Conservation (phyloP, 257 asterid species). For the Prunella vulgaris region DNA sequence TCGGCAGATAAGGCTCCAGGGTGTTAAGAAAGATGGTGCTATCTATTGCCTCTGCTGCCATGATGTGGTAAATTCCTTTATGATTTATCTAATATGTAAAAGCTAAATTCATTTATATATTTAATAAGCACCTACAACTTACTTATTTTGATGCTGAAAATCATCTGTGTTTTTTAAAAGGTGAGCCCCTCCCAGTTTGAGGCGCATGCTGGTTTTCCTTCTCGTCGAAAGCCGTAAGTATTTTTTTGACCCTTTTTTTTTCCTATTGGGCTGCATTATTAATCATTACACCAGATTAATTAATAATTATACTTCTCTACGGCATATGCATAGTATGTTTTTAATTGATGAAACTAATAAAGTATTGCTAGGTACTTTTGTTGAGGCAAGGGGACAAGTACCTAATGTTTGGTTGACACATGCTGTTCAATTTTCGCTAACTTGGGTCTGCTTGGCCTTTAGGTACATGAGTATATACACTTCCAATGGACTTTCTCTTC, state of each 20-base stretch:
- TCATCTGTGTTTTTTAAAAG: slow-evolving; percentile 36
- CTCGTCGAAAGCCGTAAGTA: slow-evolving; percentile 94
- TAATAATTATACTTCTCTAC: neutral
- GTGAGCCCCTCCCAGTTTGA: slow-evolving; percentile 94
- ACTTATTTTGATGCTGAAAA: slow-evolving; percentile 18
- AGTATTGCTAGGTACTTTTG: slow-evolving; percentile 1
- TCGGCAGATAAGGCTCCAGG: slow-evolving; percentile 56
- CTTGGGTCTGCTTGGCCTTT: slow-evolving; percentile 27
- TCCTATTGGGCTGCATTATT: slow-evolving; percentile 3
- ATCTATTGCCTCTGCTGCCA: slow-evolving; percentile 67
- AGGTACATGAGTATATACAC: slow-evolving; percentile 83
- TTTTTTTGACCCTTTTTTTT: slow-evolving; percentile 14
- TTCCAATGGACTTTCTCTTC: slow-evolving; percentile 73
- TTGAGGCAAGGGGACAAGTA: slow-evolving; percentile 3
- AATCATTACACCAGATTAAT: neutral
- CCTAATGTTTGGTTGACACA: neutral
- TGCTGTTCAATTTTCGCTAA: slow-evolving; percentile 16
- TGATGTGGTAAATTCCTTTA: slow-evolving; percentile 57
- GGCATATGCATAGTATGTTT: neutral
- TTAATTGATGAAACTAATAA: neutral
- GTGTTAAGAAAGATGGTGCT: slow-evolving; percentile 61
- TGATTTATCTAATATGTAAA: neutral
- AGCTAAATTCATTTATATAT: neutral
- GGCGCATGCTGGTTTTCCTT: slow-evolving; percentile 87
- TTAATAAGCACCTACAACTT: neutral